phyloP scores from a whole-genome alignment of 441 rosid species.

The Dalechampia spathulata region DNA sequence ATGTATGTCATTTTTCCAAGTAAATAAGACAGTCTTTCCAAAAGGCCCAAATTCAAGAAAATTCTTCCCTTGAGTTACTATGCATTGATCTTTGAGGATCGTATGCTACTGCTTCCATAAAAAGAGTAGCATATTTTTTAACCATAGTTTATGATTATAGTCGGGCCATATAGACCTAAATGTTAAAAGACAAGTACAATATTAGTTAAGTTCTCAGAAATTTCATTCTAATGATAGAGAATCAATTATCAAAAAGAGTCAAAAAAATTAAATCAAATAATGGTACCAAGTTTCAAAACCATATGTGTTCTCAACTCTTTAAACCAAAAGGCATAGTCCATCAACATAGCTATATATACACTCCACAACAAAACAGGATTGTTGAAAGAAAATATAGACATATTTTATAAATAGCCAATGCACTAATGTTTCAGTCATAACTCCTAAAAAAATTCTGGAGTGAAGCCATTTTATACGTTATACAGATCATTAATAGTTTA shows the following conservation, averaged over 20 bases:
- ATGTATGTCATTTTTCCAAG: too few species aligned
- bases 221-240: too few species aligned
- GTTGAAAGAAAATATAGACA: background rate
- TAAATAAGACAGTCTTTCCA: too few species aligned
- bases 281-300: background rate
- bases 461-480: background rate
- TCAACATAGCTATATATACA: background rate
- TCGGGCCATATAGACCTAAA: background rate
- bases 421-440: background rate
- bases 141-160: background rate
- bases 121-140: background rate
- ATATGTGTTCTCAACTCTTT: background rate
- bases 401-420: background rate
- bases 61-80: background rate
- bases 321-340: background rate
- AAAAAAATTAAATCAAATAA: background rate
- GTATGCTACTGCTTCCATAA: background rate
- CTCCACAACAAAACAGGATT: background rate
- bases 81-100: background rate
- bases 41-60: too few species aligned
- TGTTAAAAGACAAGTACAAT: too few species aligned
- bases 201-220: background rate
- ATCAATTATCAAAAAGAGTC: background rate
- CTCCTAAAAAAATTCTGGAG: background rate
- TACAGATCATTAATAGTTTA: background rate